Base-by-base conservation (phyloP, 2,329 filamentous ascomycete genomes). In the Trichoderma gracile region DNA sequence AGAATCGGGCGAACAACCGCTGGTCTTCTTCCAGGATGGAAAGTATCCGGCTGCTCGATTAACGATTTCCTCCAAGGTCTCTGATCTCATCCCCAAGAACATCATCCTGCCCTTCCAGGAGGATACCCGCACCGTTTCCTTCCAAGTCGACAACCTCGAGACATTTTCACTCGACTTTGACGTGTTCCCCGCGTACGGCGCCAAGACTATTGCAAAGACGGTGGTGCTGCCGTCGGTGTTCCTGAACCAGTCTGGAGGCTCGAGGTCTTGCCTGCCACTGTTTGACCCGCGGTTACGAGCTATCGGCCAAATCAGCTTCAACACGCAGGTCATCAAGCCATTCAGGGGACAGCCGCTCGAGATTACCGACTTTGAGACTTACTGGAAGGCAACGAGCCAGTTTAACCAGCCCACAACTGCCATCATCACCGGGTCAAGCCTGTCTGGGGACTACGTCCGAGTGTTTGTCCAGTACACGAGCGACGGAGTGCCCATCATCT, bases 351-450 rank as follows among this genome's bases (percentile, higher is more conserved):
- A 93, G 66, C 93, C 95, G 3, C 81, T 99, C 23, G 95, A 99
- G 76, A 97, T 99, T 66, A 96, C 95, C 1, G 93, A 98, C 73
- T 99, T 98, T 71, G 95, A 96, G 68, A 98, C 95, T 0, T 99
- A 99, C 77, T 99, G 95, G 95, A 99, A 98, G 77, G 94, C 94
- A 0, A 99, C 95, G 1, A 97, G 93, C 72, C 93, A 97, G 70
- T 85, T 95, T 54, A 92, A 97, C 74, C 88, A 91, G 57, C 78
- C 78, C 0, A 91, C 93, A 53, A 95, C 86, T 73, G 91, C 92
- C 25, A 86, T 98, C 25, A 92, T 99, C 19, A 98, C 94, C 0
- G 95, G 94, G 0, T 98, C 94, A 10, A 98, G 94, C 78, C 78
- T 99, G 63, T 96, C 92, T 3, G 95, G 95, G n/a, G 91, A 98